Conservation (phyloP, 1,284 basidiomycete species). For the Ceratobasidium sp. region DNA sequence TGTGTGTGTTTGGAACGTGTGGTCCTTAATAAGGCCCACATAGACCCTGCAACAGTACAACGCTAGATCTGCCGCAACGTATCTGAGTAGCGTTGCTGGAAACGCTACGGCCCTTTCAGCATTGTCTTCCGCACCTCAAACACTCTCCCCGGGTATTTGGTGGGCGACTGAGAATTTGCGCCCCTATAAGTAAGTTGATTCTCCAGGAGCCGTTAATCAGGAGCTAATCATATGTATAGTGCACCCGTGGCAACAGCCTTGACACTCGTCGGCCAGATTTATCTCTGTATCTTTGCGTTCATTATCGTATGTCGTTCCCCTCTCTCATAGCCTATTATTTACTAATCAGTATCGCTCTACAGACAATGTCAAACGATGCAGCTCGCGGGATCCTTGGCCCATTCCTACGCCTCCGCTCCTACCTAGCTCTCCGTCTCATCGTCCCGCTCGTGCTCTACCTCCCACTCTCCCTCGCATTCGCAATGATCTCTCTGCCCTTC, state of each 20-base stretch:
- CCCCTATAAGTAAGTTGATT: slow-evolving; percentile 56
- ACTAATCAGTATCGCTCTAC: slow-evolving; percentile 53
- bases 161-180: slow-evolving; percentile 59
- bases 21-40: slow-evolving; percentile 48
- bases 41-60: slow-evolving; percentile 40
- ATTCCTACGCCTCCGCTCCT: slow-evolving; percentile 56
- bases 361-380: slow-evolving; percentile 59
- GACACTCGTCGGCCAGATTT: slow-evolving; percentile 63
- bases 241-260: slow-evolving; percentile 63
- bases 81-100: slow-evolving; percentile 48
- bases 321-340: not conserved
- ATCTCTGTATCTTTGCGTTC: slow-evolving; percentile 58
- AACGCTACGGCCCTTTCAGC: slow-evolving; percentile 53
- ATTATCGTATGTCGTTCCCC: slow-evolving; percentile 5
- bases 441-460: slow-evolving; percentile 57
- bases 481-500: slow-evolving; percentile 61
- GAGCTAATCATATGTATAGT: not conserved
- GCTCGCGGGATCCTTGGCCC: slow-evolving; percentile 60
- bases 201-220: not conserved
- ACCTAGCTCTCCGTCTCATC: slow-evolving; percentile 57
- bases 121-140: slow-evolving; percentile 59
- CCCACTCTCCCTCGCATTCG: slow-evolving; percentile 57
- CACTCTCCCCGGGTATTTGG: slow-evolving; percentile 57
- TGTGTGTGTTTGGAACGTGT: slow-evolving; percentile 46
- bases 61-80: slow-evolving; percentile 51